A percentile compares a stretch with the other conserved stretches of the same genome.
phyloP scores from a whole-genome alignment of 192 early-diverging fungal genomes.

The Podila epicladia region DNA sequence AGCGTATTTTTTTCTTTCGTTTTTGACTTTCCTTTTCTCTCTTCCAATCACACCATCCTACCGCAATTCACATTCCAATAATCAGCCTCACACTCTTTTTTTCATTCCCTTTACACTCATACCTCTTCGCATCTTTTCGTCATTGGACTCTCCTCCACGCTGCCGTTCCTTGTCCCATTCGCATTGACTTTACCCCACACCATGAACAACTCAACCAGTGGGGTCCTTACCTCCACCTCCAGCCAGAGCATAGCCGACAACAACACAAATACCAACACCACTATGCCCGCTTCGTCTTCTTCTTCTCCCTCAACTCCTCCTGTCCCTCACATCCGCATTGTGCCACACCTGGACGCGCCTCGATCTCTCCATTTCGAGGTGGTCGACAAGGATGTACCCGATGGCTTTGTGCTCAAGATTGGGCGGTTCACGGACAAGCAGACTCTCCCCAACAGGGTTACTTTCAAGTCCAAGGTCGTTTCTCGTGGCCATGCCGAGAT shows the following conservation, averaged over 20 bases:
- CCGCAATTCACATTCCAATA: too few species aligned
- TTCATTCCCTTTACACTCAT: not conserved
- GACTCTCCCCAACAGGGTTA: slow-evolving; percentile 69
- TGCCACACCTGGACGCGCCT: slow-evolving; percentile 63
- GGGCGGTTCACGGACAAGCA: slow-evolving; percentile 80
- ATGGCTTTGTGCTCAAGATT: slow-evolving; percentile 71
- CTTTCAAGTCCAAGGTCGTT: slow-evolving; percentile 95
- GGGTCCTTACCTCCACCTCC: not conserved
- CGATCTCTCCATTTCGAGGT: slow-evolving; percentile 63
- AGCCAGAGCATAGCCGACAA: too few species aligned
- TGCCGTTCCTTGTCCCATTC: slow-evolving; percentile 51
- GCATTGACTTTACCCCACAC: slow-evolving; percentile 17
- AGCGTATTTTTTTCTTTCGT: too few species aligned
- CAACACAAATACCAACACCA: too few species aligned
- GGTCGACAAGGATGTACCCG: slow-evolving; percentile 67
- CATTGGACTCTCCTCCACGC: not conserved
- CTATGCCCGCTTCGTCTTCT: too few species aligned
- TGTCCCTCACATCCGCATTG: slow-evolving; percentile 61
- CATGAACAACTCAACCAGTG: not conserved
- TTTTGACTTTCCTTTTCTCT: too few species aligned
- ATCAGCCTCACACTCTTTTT: not conserved
- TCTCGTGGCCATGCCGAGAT: slow-evolving; percentile 93
- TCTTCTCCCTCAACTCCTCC: too few species aligned
- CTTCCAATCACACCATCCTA: too few species aligned
- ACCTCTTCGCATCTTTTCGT: not conserved